These are phyloP conservation scores for Peltaster fructicola DNA, from an alignment of 2,329 filamentous ascomycete species.

Conservation along the genomic window DNA sequence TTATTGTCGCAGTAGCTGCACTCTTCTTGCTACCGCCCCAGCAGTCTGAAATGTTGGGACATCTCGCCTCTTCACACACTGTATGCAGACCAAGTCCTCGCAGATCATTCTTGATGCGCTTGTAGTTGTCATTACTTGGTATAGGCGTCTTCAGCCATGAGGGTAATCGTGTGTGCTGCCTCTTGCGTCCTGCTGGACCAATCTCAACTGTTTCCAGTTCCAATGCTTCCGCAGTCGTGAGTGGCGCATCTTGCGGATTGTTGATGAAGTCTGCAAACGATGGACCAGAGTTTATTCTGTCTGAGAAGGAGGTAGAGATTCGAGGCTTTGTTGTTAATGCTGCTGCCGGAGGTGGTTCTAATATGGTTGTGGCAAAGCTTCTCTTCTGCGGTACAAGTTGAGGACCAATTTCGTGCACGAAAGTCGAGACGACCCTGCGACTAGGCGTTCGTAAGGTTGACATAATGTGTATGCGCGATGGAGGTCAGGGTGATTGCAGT, in stretches of 20 bases:
- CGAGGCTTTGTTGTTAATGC: conserved; percentile 19
- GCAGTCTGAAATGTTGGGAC: conserved; percentile 94
- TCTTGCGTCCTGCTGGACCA: conserved; percentile 43
- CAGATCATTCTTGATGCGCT: conserved; percentile 86
- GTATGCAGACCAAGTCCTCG: conserved; percentile 81
- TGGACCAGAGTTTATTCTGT: conserved; percentile 46
- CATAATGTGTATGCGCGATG: too few species aligned
- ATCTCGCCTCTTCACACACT: conserved; percentile 92
- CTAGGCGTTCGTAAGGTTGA: conserved; percentile 10
- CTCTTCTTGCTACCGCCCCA: conserved; percentile 85
- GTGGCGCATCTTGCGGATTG: conserved; percentile 21
- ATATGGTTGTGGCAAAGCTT: conserved; percentile 26
- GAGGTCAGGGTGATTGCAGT: too few species aligned
- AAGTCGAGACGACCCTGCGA: conserved; percentile 12
- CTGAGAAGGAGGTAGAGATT: conserved; percentile 37
- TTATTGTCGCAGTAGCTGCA: conserved; percentile 90
- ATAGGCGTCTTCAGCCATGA: conserved; percentile 95
- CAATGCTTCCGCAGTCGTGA: conserved; percentile 35
- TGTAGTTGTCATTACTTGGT: conserved; percentile 70
- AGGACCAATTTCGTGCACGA: conserved; percentile 8
- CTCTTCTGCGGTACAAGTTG: conserved; percentile 18
- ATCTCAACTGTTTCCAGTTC: conserved; percentile 44
- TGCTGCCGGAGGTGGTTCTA: conserved; percentile 19
- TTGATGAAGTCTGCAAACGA: conserved; percentile 46
- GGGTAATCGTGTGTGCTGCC: conserved; percentile 57